phyloP scores from a whole-genome alignment of 768 basidiomycete species.

The Tylopilus sp. region DNA sequence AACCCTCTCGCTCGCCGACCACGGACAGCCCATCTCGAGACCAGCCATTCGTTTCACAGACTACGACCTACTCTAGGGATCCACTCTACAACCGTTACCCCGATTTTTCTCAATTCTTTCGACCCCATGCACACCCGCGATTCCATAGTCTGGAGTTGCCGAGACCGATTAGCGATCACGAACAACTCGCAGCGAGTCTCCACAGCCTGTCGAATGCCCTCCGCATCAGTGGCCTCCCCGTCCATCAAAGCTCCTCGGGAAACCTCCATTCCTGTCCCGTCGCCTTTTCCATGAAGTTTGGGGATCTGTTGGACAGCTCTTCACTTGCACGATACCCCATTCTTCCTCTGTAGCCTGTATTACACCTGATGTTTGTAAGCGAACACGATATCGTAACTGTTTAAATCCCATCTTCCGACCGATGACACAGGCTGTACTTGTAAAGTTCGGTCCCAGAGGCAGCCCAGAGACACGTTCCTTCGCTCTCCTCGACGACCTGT shows the following conservation, averaged over 20 bases:
- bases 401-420: slow-evolving; percentile 4
- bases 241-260: neutral
- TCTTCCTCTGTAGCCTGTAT: slow-evolving; percentile 10
- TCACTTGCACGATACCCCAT: neutral
- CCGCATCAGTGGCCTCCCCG: neutral
- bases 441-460: slow-evolving; percentile 44
- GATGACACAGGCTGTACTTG: slow-evolving; percentile 49
- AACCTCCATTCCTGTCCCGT: slow-evolving; percentile 15
- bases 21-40: neutral
- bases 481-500: slow-evolving; percentile 44
- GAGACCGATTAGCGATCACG: neutral
- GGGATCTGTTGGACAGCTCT: slow-evolving; percentile 10
- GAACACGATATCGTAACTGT: neutral
- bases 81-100: slow-evolving; percentile 31
- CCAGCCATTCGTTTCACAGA: neutral
- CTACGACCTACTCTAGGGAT: slow-evolving; percentile 29
- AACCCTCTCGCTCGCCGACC: neutral
- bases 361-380: slow-evolving; percentile 1
- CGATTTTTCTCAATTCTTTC: slow-evolving; percentile 33
- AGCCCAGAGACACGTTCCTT: slow-evolving; percentile 50
- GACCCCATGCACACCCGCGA: slow-evolving; percentile 12
- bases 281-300: slow-evolving; percentile 18
- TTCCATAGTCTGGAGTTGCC: neutral
- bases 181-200: neutral
- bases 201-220: neutral